Percentiles rank a stretch among this genome's conserved stretches.
phyloP scores from a whole-genome alignment of 2,329 filamentous ascomycete species.

The Myriosclerotinia scirpicola region DNA sequence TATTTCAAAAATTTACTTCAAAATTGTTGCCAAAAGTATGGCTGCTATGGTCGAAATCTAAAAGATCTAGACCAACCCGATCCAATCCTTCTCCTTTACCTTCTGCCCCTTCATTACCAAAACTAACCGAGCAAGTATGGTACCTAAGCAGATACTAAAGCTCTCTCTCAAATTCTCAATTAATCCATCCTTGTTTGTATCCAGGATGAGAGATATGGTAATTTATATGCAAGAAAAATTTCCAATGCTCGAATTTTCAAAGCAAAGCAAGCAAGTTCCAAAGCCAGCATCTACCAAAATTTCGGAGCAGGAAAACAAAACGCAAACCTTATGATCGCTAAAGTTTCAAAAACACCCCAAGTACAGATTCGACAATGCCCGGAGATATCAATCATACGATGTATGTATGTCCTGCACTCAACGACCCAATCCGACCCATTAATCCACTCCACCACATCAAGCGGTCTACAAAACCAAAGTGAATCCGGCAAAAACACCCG shows the following conservation, averaged over 20 bases:
- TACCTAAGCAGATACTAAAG: background rate
- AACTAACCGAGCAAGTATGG: background rate
- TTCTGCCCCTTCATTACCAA: conserved; percentile 11
- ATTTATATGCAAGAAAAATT: conserved; percentile 7
- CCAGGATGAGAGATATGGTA: background rate
- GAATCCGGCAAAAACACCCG: conserved; percentile 58
- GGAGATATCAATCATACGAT: too few species aligned
- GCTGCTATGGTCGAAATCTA: background rate
- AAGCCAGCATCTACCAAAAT: too few species aligned
- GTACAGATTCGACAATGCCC: conserved; percentile 17
- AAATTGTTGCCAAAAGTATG: conserved; percentile 17
- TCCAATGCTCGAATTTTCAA: background rate
- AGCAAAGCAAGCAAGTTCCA: background rate
- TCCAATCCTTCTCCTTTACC: background rate
- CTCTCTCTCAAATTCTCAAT: background rate
- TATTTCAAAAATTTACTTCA: conserved; percentile 11
- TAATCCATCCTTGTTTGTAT: conserved; percentile 1
- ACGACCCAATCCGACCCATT: background rate
- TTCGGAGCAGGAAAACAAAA: background rate
- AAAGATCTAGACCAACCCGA: background rate
- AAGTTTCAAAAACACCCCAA: conserved; percentile 26
- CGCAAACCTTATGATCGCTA: conserved; percentile 19
- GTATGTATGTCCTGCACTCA: background rate
- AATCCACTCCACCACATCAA: background rate
- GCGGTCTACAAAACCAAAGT: conserved; percentile 49